Conservation (phyloP, 768 basidiomycete genomes). For the Mycena kentingensis region DNA sequence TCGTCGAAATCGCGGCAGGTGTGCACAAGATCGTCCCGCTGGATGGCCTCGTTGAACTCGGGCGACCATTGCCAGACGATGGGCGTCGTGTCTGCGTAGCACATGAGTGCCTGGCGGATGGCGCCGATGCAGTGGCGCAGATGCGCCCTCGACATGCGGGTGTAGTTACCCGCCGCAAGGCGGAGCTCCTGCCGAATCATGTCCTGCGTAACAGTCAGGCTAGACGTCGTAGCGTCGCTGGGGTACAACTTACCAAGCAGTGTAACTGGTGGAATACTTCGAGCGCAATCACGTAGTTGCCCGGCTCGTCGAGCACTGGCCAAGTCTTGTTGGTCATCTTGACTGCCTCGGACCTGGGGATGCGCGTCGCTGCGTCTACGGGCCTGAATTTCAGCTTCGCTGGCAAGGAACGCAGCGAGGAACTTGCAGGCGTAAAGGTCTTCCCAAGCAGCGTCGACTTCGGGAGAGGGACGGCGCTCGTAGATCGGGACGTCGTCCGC, state of each 20-base stretch:
- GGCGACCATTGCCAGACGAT: conserved; percentile 24
- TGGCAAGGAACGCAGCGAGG: background rate
- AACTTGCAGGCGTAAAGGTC: conserved; percentile 19
- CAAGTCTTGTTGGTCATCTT: conserved; percentile 22
- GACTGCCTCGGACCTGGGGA: conserved; percentile 17
- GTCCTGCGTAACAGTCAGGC: conserved; percentile 10
- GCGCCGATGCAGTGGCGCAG: conserved; percentile 22
- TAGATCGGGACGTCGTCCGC: conserved; percentile 19
- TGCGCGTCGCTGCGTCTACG: conserved; percentile 16
- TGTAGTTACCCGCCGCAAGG: conserved; percentile 16
- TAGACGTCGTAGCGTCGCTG: background rate
- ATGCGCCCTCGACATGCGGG: conserved; percentile 4
- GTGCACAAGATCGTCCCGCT: conserved; percentile 22
- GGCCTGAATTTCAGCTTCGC: background rate
- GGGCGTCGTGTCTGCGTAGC: conserved; percentile 21
- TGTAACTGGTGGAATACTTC: conserved; percentile 28
- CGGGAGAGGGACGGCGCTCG: conserved; percentile 15
- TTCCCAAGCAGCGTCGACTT: conserved; percentile 23
- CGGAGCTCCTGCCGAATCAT: conserved; percentile 13
- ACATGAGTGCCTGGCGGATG: conserved; percentile 22
- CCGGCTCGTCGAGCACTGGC: conserved; percentile 21
- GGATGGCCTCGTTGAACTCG: conserved; percentile 11
- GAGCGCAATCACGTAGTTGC: conserved; percentile 20
- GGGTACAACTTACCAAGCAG: conserved; percentile 19
- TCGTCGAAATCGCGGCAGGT: conserved; percentile 21